These are phyloP conservation scores for Theobroma cacao DNA, from an alignment of 345 rosid genomes.

Conservation along the genomic window DNA sequence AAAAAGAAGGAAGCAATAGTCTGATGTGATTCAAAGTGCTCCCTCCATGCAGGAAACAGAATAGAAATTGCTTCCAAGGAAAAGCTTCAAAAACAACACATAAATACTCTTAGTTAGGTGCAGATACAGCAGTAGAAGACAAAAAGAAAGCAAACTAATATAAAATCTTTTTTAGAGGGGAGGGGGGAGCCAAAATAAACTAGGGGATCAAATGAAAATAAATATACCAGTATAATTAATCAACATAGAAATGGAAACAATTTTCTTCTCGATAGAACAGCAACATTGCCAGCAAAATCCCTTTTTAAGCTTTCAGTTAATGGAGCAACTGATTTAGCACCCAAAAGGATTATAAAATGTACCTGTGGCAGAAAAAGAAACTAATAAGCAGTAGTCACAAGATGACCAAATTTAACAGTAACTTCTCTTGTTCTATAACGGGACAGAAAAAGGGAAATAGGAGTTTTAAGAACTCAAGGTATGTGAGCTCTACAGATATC, in stretches of 20 bases:
- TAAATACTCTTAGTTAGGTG: neutral
- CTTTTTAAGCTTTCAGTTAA: neutral
- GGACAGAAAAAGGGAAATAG: neutral
- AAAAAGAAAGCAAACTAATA: neutral
- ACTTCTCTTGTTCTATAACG: neutral
- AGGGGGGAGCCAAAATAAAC: neutral
- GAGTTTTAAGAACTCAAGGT: neutral
- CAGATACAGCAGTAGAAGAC: neutral
- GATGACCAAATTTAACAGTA: neutral
- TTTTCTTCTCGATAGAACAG: slow-evolving; percentile 7
- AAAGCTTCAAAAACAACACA: slow-evolving; percentile 3
- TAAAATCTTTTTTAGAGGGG: neutral
- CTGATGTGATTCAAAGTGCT: slow-evolving; percentile 14
- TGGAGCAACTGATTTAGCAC: slow-evolving; percentile 1
- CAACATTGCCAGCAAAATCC: slow-evolving; percentile 10
- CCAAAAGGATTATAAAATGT: neutral
- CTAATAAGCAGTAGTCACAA: neutral
- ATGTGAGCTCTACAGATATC: neutral
- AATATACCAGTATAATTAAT: neutral
- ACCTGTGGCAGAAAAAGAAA: neutral
- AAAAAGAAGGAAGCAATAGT: slow-evolving; percentile 2
- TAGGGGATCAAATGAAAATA: neutral
- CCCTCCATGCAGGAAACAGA: slow-evolving; percentile 8
- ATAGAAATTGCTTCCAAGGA: neutral
- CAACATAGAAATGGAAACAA: slow-evolving; percentile 13